Conservation (phyloP, 495 filamentous ascomycete species). For the Cercophora sp. region DNA sequence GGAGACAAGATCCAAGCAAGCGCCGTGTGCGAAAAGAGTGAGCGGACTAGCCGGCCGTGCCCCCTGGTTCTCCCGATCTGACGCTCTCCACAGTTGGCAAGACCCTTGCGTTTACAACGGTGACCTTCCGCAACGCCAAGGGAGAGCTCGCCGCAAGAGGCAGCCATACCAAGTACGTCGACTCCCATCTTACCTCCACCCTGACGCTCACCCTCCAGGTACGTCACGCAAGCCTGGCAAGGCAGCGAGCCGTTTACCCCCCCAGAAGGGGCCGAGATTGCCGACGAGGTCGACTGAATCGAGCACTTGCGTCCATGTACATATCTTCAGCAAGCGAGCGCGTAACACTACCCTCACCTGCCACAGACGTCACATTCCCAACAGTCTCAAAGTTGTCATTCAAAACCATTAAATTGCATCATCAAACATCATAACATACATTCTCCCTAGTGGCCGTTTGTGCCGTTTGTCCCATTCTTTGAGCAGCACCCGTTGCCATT, state of each 20-base stretch:
- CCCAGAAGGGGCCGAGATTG: conserved; percentile 14
- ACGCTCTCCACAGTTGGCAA: conserved; percentile 71
- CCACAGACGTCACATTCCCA: too few relatives aligned
- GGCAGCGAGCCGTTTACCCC: conserved; percentile 6
- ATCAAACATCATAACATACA: conserved; percentile 7
- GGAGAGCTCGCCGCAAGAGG: conserved; percentile 79
- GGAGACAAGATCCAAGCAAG: conserved; percentile 70
- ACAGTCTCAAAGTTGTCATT: too few relatives aligned
- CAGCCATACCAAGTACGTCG: conserved; percentile 88
- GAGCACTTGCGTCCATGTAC: background rate
- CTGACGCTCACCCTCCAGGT: conserved; percentile 11
- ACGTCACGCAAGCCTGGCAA: conserved; percentile 19
- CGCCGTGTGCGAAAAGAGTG: conserved; percentile 83
- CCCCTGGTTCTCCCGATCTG: too few relatives aligned
- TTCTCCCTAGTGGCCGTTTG: conserved; percentile 18
- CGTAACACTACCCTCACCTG: too few relatives aligned
- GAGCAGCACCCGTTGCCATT: conserved; percentile 27
- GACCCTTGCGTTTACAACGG: conserved; percentile 81
- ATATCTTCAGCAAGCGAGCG: background rate
- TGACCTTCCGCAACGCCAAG: conserved; percentile 72
- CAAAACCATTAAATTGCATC: too few relatives aligned
- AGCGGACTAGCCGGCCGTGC: too few relatives aligned
- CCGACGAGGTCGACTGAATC: conserved; percentile 5
- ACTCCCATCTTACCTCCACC: background rate
- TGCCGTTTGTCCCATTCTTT: conserved; percentile 23